These are phyloP conservation scores for Tephrocybe rancida DNA, from an alignment of 768 basidiomycete genomes.

Conservation along the genomic window DNA sequence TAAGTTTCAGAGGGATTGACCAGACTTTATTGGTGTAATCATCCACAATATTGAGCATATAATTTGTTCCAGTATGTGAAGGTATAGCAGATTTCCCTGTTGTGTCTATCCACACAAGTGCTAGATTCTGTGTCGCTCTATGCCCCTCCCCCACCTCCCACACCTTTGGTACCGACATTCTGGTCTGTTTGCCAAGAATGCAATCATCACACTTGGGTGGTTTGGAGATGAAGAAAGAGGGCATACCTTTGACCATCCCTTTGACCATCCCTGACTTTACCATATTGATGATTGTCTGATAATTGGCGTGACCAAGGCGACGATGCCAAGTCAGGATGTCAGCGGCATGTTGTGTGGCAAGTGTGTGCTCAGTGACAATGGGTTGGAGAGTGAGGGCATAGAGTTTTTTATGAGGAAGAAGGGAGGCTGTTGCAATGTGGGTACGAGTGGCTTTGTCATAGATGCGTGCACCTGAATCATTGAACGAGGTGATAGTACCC, in stretches of 20 bases:
- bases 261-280: no score
- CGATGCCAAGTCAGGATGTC: not conserved
- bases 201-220: not conserved
- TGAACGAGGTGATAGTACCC: not conserved
- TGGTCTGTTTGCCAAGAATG: not conserved
- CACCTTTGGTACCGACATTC: not conserved
- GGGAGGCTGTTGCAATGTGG: not conserved
- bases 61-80: not conserved
- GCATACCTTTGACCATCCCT: no score
- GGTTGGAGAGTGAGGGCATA: not conserved
- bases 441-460: not conserved
- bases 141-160: not conserved
- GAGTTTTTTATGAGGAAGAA: not conserved
- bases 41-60: no score
- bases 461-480: not conserved
- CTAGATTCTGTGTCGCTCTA: not conserved
- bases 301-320: conserved; percentile 7
- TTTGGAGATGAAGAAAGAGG: not conserved
- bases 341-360: not conserved
- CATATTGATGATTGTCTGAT: not conserved
- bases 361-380: not conserved
- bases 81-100: not conserved
- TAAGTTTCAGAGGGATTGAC: not conserved
- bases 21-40: not conserved
- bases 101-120: no score